phyloP scores from a whole-genome alignment of 1,139 yeast species.

The Zygoascus sp. region DNA sequence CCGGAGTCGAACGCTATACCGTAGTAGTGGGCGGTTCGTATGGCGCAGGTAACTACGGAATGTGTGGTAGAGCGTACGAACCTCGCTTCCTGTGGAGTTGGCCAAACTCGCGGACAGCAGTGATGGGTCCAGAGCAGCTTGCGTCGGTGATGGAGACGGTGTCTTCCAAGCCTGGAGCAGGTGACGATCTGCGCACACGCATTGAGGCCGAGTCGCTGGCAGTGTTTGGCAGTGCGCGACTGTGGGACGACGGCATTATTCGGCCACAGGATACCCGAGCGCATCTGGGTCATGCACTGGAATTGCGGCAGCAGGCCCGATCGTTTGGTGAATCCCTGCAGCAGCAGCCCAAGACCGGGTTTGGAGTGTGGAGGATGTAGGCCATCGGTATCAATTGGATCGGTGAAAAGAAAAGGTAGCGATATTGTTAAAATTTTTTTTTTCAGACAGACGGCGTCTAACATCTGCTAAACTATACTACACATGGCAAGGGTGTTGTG shows the following conservation, averaged over 20 bases:
- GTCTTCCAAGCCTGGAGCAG: conserved; percentile 25
- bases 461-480: too few species aligned
- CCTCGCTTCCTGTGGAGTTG: conserved; percentile 36
- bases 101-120: conserved; percentile 37
- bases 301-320: conserved; percentile 26
- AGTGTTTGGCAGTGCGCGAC: conserved; percentile 32
- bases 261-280: conserved; percentile 34
- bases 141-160: conserved; percentile 35
- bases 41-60: conserved; percentile 38
- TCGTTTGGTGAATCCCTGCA: conserved; percentile 11
- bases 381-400: too few species aligned
- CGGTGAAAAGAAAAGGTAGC: too few species aligned
- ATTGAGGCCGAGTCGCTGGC: conserved; percentile 33
- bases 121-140: conserved; percentile 38
- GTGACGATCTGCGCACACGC: conserved; percentile 27
- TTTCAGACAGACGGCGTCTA: too few species aligned
- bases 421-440: too few species aligned
- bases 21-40: conserved; percentile 36
- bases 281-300: conserved; percentile 35
- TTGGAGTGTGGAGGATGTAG: conserved; percentile 37
- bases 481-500: neutral
- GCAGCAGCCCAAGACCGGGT: conserved; percentile 20
- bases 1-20: conserved; percentile 35
- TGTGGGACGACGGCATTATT: conserved; percentile 38
- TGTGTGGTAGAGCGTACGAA: conserved; percentile 37